Evolutionary conservation across 345 rosid genomes (phyloP), one percentile per base, ranked within the genome.

Genomic region (Fremontodendron californicum): DNA sequence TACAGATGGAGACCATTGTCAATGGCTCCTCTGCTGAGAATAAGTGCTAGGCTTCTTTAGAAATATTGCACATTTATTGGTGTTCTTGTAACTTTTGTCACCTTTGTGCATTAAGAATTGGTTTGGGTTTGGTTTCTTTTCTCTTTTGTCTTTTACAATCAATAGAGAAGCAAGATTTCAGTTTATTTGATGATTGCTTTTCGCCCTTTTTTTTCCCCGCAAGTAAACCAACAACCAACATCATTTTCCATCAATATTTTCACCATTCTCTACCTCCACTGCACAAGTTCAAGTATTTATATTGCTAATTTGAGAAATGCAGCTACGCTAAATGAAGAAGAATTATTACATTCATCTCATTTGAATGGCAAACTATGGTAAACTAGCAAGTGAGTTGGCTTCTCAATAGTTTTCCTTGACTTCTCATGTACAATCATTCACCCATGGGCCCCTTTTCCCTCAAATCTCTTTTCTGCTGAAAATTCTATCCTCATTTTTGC

Each of bases 1-100:
- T 57, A 2, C 68, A 67, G 73, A 79, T 64, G 76, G 79, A 64
- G 51, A 82, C 70, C 19, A 66, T 58, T 23, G 84, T 80, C n/a
- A 79, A 82, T 40, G 62, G 76, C 7, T 83, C 79, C 19, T 70
- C 86, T 23, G 78, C 77, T 49, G 87, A 85, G 75, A 64, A 82
- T 75, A 81, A 80, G 71, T 75, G 77, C 72, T 85, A 78, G 79
- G 25, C 29, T n/a, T 31, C 15, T 29, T 9, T 9, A 46, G 6
- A 19, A 25, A 54, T n/a, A 6, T 21, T 66, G 18, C 69, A 63
- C 3, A 2, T n/a, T n/a, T 9, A 39, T 52, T 29, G 46, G 9
- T 73, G 64, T 39, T 54, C 3, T n/a, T 21, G 19, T 6, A 16
- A 46, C 52, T 77, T 35, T 48, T 4, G 2, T 66, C 15, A 18